phyloP scores from a whole-genome alignment of 2,329 filamentous ascomycete genomes.

The Albophoma yamanashiensis region DNA sequence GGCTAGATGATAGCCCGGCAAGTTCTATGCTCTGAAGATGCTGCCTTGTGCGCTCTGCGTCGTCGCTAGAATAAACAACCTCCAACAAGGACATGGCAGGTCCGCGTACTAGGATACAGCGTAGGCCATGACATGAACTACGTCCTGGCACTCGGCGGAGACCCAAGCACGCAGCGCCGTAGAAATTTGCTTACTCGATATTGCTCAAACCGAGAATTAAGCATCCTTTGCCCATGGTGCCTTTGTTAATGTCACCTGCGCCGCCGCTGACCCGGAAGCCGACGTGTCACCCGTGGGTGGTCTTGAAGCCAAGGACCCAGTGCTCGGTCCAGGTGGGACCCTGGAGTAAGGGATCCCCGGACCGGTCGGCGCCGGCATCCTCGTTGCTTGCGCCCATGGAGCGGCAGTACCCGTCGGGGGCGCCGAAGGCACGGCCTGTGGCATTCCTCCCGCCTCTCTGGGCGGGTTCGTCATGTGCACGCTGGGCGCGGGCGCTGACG shows the following conservation, averaged over 20 bases:
- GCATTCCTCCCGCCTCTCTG: slow-evolving; percentile 1
- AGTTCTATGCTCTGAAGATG: background rate
- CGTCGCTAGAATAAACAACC: background rate
- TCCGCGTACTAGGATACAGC: background rate
- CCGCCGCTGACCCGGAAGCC: slow-evolving; percentile 19
- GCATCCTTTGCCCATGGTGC: slow-evolving; percentile 34
- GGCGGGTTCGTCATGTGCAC: slow-evolving; percentile 50
- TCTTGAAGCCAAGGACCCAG: slow-evolving; percentile 13
- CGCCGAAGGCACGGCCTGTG: slow-evolving; percentile 10
- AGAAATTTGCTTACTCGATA: background rate
- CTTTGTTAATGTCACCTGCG: slow-evolving; percentile 30
- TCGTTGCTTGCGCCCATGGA: slow-evolving; percentile 32
- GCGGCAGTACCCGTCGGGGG: slow-evolving; percentile 26
- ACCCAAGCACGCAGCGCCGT: background rate
- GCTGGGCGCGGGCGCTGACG: slow-evolving; percentile 34
- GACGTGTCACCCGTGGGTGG: slow-evolving; percentile 9
- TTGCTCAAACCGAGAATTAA: background rate
- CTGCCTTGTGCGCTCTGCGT: background rate
- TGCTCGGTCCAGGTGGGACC: slow-evolving; percentile 17
- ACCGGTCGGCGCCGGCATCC: slow-evolving; percentile 23
- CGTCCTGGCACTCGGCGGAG: background rate
- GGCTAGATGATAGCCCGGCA: background rate
- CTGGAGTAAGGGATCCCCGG: slow-evolving; percentile 29
- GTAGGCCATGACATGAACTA: background rate
- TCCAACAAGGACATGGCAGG: background rate